Percentiles rank a stretch among this genome's conserved stretches.
Evolutionary conservation across 768 basidiomycete species (phyloP).

Genomic region (Suillus paluster): DNA sequence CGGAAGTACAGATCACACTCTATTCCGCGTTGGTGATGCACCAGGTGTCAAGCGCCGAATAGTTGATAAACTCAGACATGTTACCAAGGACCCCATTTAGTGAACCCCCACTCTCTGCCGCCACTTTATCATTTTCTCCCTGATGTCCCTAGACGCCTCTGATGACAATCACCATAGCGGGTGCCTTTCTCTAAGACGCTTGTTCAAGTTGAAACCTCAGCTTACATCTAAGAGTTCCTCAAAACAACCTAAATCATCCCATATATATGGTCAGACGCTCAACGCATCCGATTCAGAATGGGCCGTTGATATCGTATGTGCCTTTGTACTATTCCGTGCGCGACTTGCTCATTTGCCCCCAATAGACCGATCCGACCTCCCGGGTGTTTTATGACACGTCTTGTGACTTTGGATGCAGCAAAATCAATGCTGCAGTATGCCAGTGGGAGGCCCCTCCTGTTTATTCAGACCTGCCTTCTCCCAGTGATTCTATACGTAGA

Average conservation of each 20-base stretch:
- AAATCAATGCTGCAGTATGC: slow-evolving; percentile 31
- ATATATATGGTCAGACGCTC: not conserved
- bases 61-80: slow-evolving; percentile 34
- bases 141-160: slow-evolving; percentile 30
- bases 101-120: slow-evolving; percentile 13
- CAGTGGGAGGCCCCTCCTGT: slow-evolving; percentile 44
- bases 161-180: slow-evolving; percentile 25
- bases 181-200: slow-evolving; percentile 26
- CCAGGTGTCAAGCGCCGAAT: slow-evolving; percentile 22
- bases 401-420: slow-evolving; percentile 47
- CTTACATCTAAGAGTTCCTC: slow-evolving; percentile 1
- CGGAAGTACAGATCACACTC: slow-evolving; percentile 35
- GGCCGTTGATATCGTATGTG: not conserved
- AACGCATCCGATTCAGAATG: not conserved
- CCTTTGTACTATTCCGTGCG: not conserved
- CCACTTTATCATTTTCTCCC: slow-evolving; percentile 9
- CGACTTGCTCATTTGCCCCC: slow-evolving; percentile 3
- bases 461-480: slow-evolving; percentile 37
- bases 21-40: slow-evolving; percentile 20
- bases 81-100: slow-evolving; percentile 20
- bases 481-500: slow-evolving; percentile 13
- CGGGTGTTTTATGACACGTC: slow-evolving; percentile 44
- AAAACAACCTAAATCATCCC: not conserved
- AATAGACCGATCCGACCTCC: slow-evolving; percentile 14
- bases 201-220: slow-evolving; percentile 16